phyloP scores from a whole-genome alignment of 2,329 filamentous ascomycete species.

The Colletotrichum trifolii region DNA sequence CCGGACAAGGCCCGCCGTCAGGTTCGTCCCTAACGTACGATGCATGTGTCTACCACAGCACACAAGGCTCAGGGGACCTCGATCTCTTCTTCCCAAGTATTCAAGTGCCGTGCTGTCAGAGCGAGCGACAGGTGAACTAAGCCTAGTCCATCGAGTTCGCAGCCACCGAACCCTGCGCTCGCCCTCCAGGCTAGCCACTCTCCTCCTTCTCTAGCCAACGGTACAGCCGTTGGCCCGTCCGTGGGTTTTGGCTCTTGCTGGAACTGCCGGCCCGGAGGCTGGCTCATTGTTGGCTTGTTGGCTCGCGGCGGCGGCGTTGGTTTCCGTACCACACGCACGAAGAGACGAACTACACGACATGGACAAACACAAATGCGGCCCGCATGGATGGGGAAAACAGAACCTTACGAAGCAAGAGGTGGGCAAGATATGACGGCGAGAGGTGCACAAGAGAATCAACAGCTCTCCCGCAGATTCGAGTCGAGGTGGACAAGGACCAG shows the following conservation, averaged over 20 bases:
- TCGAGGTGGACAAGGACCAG: slow-evolving; percentile 10
- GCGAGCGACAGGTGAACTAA: slow-evolving; percentile 18
- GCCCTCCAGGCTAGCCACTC: slow-evolving; percentile 15
- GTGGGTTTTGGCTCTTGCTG: slow-evolving; percentile 2
- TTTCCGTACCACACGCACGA: not conserved
- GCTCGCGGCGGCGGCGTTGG: slow-evolving; percentile 16
- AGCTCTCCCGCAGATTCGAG: slow-evolving; percentile 10
- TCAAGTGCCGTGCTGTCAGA: slow-evolving; percentile 32
- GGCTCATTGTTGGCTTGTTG: not conserved
- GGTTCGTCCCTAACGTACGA: slow-evolving; percentile 1
- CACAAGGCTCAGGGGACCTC: too few relatives aligned
- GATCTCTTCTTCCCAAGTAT: not conserved
- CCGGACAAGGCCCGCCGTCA: slow-evolving; percentile 24
- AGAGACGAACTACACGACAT: not conserved
- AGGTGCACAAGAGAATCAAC: too few relatives aligned
- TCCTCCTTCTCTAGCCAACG: too few relatives aligned
- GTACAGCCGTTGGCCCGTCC: not conserved
- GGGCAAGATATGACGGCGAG: too few relatives aligned
- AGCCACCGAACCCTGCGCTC: slow-evolving; percentile 1
- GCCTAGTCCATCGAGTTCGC: slow-evolving; percentile 6
- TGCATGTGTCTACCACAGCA: too few relatives aligned
- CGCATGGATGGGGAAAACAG: too few relatives aligned
- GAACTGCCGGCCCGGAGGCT: not conserved
- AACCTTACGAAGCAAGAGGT: too few relatives aligned
- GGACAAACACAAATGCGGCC: not conserved